Conservation (phyloP, 331 rosid species). For the Quercus tomentella region DNA sequence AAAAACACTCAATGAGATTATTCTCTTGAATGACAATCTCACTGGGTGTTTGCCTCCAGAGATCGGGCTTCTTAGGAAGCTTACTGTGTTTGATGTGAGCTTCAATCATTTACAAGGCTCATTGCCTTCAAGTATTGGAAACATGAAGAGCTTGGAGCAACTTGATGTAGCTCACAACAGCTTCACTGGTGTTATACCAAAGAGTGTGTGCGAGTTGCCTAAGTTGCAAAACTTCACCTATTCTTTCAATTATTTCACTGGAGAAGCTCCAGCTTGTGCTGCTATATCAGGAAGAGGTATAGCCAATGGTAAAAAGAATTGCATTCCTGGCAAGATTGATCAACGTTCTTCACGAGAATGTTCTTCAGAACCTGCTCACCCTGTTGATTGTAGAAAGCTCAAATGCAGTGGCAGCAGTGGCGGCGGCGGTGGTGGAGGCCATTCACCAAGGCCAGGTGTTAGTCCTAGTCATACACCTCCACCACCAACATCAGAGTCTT, state of each 20-base stretch:
- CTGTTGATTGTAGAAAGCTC: constrained; percentile 33
- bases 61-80: constrained; percentile 29
- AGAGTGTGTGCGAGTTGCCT: constrained; percentile 28
- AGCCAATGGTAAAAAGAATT: constrained; percentile 22
- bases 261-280: constrained; percentile 31
- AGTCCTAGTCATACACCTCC: background rate
- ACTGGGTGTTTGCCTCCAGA: constrained; percentile 33
- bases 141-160: constrained; percentile 41
- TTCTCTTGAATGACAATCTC: constrained; percentile 34
- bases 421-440: background rate
- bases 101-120: constrained; percentile 38
- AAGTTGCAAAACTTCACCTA: constrained; percentile 34
- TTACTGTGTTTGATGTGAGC: constrained; percentile 39
- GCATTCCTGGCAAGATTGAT: constrained; percentile 31
- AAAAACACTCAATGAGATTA: constrained; percentile 35
- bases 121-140: constrained; percentile 22
- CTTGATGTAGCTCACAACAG: constrained; percentile 37
- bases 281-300: background rate
- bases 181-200: constrained; percentile 31
- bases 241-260: constrained; percentile 42
- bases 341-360: constrained; percentile 36
- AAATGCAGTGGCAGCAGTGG: constrained; percentile 10
- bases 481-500: constrained; percentile 24
- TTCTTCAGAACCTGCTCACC: constrained; percentile 21
- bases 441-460: background rate